Percentiles rank a stretch among this genome's conserved stretches.
phyloP scores from a whole-genome alignment of 2,329 filamentous ascomycete species.

The Pseudogymnoascus pannorum region DNA sequence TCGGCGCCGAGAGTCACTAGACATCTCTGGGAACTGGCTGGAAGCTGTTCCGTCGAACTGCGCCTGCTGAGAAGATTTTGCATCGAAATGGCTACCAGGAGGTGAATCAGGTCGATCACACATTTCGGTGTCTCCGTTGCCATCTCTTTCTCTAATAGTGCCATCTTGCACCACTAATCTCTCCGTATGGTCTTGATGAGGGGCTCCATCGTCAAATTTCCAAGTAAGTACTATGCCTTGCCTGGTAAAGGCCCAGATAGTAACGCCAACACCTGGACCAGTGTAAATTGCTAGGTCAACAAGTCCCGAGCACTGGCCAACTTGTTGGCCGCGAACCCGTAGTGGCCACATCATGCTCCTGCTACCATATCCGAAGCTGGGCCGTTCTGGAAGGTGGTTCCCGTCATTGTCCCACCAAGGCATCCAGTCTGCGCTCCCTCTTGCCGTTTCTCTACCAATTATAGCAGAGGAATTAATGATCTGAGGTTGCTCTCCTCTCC shows the following conservation, averaged over 20 bases:
- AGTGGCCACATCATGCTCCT: conserved; percentile 37
- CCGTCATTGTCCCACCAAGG: conserved; percentile 35
- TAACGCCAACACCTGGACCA: conserved; percentile 36
- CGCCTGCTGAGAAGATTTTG: neutral
- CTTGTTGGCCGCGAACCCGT: conserved; percentile 40
- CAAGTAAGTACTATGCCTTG: conserved; percentile 39
- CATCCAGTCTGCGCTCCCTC: conserved; percentile 23
- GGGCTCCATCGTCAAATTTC: conserved; percentile 11
- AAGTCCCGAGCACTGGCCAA: conserved; percentile 38
- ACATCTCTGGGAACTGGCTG: neutral
- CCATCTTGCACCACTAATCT: conserved; percentile 25
- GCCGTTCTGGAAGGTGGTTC: conserved; percentile 17
- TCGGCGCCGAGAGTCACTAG: neutral
- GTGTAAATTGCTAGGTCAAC: conserved; percentile 45
- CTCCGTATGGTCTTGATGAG: neutral
- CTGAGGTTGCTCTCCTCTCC: conserved; percentile 2
- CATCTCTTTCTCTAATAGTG: conserved; percentile 20
- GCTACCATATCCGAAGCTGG: neutral
- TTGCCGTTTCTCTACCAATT: conserved; percentile 10
- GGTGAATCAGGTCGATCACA: conserved; percentile 10
- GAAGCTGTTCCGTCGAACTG: neutral
- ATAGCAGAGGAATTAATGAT: neutral
- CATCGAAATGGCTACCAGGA: neutral
- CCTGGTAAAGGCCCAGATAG: conserved; percentile 45
- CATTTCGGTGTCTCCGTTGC: conserved; percentile 19